Evolutionary conservation across 2,329 filamentous ascomycete species (phyloP).

Genomic region (Myotisia sp.): DNA sequence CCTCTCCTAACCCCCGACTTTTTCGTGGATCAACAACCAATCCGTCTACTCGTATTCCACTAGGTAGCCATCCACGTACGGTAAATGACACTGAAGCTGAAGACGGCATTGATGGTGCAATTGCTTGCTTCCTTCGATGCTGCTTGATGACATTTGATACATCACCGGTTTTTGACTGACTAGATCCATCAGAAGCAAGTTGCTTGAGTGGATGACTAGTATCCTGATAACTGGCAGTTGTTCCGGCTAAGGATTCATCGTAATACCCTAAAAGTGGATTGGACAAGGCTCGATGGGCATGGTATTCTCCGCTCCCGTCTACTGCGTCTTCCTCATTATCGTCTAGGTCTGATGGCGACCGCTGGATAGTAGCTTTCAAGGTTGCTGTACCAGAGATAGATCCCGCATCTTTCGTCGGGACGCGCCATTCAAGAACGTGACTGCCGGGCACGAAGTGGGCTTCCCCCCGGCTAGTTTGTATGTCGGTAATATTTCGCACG

Average conservation of each 20-base stretch:
- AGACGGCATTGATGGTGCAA: conserved; percentile 65
- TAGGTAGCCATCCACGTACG: conserved; percentile 50
- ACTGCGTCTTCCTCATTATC: conserved; percentile 29
- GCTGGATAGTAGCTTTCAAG: conserved; percentile 67
- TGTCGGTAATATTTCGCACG: conserved; percentile 70
- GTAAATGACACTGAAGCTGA: conserved; percentile 55
- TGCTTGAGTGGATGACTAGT: background rate
- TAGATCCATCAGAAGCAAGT: background rate
- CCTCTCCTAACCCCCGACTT: conserved; percentile 71
- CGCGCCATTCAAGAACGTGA: conserved; percentile 63
- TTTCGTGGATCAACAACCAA: conserved; percentile 55
- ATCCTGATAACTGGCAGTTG: conserved; percentile 4
- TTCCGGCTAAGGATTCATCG: conserved; percentile 18
- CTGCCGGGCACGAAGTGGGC: conserved; percentile 66
- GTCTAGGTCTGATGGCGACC: conserved; percentile 33
- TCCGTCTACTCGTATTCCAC: conserved; percentile 49
- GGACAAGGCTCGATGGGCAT: conserved; percentile 6
- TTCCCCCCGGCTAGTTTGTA: conserved; percentile 68
- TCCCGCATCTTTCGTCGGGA: conserved; percentile 62
- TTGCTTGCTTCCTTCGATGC: conserved; percentile 20
- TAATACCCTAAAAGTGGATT: conserved; percentile 34
- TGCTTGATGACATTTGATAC: background rate
- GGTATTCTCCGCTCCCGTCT: conserved; percentile 20
- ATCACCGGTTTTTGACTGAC: background rate
- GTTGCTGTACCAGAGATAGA: conserved; percentile 54